These are phyloP conservation scores for Hanseniaspora lindneri DNA, from an alignment of 805 yeast genomes.

Conservation along the genomic window DNA sequence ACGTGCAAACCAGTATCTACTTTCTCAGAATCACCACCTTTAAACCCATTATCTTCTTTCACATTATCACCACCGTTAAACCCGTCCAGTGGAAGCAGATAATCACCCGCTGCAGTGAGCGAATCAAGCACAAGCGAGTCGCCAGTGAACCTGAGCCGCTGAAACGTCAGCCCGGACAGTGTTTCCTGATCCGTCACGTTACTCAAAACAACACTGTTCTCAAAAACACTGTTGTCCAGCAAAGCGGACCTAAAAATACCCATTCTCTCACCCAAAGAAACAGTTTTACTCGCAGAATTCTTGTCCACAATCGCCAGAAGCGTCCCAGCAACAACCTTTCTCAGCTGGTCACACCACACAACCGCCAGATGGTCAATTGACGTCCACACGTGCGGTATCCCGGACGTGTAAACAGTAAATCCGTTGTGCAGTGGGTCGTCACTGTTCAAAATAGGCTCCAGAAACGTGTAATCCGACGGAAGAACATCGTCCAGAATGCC, in stretches of 20 bases:
- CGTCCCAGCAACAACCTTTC: conserved; percentile 48
- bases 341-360: conserved; percentile 88
- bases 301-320: conserved; percentile 51
- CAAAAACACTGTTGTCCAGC: conserved; percentile 20
- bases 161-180: no score
- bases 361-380: conserved; percentile 89
- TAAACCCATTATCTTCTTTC: no score
- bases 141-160: background rate
- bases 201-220: background rate
- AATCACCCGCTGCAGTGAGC: background rate
- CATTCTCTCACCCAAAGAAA: conserved; percentile 47
- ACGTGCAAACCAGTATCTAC: no score
- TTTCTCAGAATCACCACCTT: no score
- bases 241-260: conserved; percentile 35
- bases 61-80: no score
- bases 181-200: no score
- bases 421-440: conserved; percentile 40
- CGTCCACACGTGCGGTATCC: conserved; percentile 86
- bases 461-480: conserved; percentile 81
- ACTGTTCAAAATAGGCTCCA: conserved; percentile 56
- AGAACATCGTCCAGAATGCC: conserved; percentile 66
- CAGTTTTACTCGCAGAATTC: conserved; percentile 38
- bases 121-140: background rate
- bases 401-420: conserved; percentile 69
- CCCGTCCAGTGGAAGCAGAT: background rate